phyloP scores from a whole-genome alignment of 2,329 filamentous ascomycete species.

The Plenodomus biglobosus region DNA sequence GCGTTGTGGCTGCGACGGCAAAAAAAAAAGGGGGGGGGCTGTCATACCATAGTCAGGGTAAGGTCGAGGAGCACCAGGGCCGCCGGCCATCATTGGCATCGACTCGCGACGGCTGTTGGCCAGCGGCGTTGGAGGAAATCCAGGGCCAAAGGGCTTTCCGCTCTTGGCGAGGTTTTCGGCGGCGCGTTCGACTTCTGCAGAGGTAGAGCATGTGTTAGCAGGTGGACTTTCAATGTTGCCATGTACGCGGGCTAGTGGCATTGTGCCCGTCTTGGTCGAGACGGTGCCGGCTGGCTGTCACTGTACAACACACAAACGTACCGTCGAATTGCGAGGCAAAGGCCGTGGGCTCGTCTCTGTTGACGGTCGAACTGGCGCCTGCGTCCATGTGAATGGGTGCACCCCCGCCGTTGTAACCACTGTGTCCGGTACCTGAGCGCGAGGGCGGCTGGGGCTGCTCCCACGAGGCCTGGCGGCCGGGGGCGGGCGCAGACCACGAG shows the following conservation, averaged over 20 bases:
- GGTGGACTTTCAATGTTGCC: too few relatives aligned
- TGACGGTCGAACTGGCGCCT: constrained; percentile 73
- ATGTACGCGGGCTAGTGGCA: not conserved
- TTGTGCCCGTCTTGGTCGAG: not conserved
- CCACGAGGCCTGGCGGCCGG: constrained; percentile 68
- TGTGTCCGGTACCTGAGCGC: constrained; percentile 63
- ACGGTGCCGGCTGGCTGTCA: not conserved
- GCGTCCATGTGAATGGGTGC: constrained; percentile 38
- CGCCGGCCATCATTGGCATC: constrained; percentile 61
- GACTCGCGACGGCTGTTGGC: constrained; percentile 76
- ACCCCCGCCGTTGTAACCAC: constrained; percentile 12
- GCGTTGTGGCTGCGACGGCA: not conserved
- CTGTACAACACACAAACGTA: constrained; percentile 66
- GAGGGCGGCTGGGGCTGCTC: constrained; percentile 72
- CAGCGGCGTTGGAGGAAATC: constrained; percentile 29
- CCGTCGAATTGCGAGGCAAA: constrained; percentile 89
- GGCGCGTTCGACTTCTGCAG: constrained; percentile 87
- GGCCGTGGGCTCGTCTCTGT: constrained; percentile 69
- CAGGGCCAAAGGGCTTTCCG: constrained; percentile 76
- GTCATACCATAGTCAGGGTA: constrained; percentile 62
- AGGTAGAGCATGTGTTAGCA: constrained; percentile 24
- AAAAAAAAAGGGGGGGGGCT: not conserved
- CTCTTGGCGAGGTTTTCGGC: constrained; percentile 96
- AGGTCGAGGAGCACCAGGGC: constrained; percentile 53
- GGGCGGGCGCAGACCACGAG: constrained; percentile 62